Percentiles rank a stretch among this genome's conserved stretches.
These are phyloP conservation scores for Sporothrix globosa DNA, from an alignment of 2,329 filamentous ascomycete species.

Conservation along the genomic window DNA sequence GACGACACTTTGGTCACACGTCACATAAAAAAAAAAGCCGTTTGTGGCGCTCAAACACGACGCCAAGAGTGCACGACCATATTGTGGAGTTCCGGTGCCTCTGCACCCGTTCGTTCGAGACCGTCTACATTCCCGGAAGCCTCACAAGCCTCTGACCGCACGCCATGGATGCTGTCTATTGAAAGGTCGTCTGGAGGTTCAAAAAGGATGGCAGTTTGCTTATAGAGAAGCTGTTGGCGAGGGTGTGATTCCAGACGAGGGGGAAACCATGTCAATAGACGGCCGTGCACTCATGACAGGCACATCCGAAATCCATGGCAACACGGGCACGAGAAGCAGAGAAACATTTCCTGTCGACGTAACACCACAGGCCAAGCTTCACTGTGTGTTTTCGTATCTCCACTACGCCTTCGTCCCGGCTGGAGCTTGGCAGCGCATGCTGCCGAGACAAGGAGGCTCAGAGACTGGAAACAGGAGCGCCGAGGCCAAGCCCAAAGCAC, in stretches of 20 bases:
- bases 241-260: too few species aligned
- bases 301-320: background rate
- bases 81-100: background rate
- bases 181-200: too few species aligned
- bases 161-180: too few species aligned
- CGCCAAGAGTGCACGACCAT: slow-evolving; percentile 14
- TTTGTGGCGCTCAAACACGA: slow-evolving; percentile 12
- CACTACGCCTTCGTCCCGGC: background rate
- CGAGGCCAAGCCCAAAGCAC: slow-evolving; percentile 21
- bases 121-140: background rate
- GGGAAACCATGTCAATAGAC: too few species aligned
- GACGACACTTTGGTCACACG: slow-evolving; percentile 14
- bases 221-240: too few species aligned
- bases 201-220: too few species aligned
- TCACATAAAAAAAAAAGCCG: background rate
- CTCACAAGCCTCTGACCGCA: too few species aligned
- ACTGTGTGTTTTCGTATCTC: background rate
- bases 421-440: background rate
- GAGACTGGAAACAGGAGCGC: background rate
- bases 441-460: slow-evolving; percentile 7
- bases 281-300: background rate
- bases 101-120: background rate
- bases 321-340: slow-evolving; percentile 1
- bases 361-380: slow-evolving; percentile 25
- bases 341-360: slow-evolving; percentile 2